Base-by-base conservation (phyloP, 306 rosid genomes). In the Cucurbita ficifolia region DNA sequence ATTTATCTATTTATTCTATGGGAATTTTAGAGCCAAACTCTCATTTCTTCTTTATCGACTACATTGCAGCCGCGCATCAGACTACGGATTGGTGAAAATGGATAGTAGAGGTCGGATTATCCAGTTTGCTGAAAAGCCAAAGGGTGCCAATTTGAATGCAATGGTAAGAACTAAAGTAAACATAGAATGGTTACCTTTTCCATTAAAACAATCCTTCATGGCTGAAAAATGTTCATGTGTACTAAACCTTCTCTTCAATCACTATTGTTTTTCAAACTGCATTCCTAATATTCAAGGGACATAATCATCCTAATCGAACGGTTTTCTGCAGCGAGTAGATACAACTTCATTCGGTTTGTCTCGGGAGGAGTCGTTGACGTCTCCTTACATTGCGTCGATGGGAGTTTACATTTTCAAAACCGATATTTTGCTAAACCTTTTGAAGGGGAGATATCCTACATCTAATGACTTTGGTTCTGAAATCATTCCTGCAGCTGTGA, bases 401-500 rank as follows among this genome's bases (percentile, higher is more conserved):
- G 97, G 98, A 42, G 94, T 93, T 39, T 93, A 93, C 72, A 88
- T 86, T 60, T 93, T 93, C 81, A 93, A 88, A 86, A 88, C 89
- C 2, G 90, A 88, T 11, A 43, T 84, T 80, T 79, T 93, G 77
- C 88, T 93, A 52, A 86, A 93, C 77, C 92, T 93, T 73, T 85
- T 93, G 52, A 86, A 75, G 80, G 86, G 91, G 98, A 82, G 92
- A 77, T 93, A 87, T 80, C 97, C 98, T 38, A 84, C 89, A 36
- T 62, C 94, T 49, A 93, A 93, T 48, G 98, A 93, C 88, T 93
- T 93, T 1, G 98, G 98, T 75, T 93, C 96, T 60, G 98, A 93
- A 82, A 90, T 93, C 81, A 93, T 93, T 79, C 98, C 98, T 12
- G 93, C 96, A 40, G 87, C 97, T 74, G 87, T 93, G 76, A 75